These are phyloP conservation scores for Phytophthora sojae DNA, from an alignment of 352 stramenopile genomes.

Conservation along the genomic window DNA sequence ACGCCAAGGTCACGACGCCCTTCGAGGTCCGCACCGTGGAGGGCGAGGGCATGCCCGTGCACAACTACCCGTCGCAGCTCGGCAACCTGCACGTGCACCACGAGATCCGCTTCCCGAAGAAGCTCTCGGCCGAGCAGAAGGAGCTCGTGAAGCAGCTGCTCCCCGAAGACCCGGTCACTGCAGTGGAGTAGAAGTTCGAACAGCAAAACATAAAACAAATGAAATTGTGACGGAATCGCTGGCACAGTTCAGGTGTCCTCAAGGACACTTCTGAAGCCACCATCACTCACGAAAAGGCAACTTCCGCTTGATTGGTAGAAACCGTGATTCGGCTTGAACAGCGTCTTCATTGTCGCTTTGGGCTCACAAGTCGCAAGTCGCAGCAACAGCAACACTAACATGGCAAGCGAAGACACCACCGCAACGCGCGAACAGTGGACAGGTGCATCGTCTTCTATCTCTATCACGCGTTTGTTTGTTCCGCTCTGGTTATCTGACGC, in stretches of 20 bases:
- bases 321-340: not conserved
- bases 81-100: conserved; percentile 96
- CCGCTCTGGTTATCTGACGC: conserved; percentile 7
- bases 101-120: conserved; percentile 94
- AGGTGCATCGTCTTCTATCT: conserved; percentile 22
- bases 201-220: conserved; percentile 2
- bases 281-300: conserved; percentile 22
- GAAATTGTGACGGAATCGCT: not conserved
- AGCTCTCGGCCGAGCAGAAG: conserved; percentile 91
- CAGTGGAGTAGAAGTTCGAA: conserved; percentile 29
- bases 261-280: conserved; percentile 8
- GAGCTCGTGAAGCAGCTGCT: conserved; percentile 67
- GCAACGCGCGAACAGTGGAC: conserved; percentile 34
- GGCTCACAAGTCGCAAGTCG: too few relatives aligned
- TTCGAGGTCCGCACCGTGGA: conserved; percentile 93
- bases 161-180: conserved; percentile 25
- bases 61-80: conserved; percentile 89
- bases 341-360: conserved; percentile 4
- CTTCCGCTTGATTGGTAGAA: conserved; percentile 24
- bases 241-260: not conserved
- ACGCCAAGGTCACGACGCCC: conserved; percentile 91
- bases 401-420: conserved; percentile 17
- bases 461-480: not conserved
- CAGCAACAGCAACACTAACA: not conserved
- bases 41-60: conserved; percentile 96